Percentiles rank a stretch among this genome's conserved stretches.
Evolutionary conservation across 768 basidiomycete genomes (phyloP).

Genomic region (Agaricus subrufescens): DNA sequence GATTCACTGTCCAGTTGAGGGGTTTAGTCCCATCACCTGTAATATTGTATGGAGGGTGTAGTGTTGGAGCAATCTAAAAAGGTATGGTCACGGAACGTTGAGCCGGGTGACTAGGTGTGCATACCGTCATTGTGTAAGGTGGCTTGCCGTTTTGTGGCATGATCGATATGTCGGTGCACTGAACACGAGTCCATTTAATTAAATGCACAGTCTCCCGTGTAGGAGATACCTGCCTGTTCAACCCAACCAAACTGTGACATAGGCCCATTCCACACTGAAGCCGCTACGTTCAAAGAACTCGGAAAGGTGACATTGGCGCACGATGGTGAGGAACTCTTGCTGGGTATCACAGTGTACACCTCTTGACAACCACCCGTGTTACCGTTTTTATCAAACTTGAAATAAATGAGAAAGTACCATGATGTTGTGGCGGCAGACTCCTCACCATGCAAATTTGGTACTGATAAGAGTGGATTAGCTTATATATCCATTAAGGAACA

Average conservation of each 20-base stretch:
- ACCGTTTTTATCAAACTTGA: conserved; percentile 51
- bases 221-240: conserved; percentile 34
- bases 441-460: conserved; percentile 68
- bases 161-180: conserved; percentile 58
- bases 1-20: conserved; percentile 55
- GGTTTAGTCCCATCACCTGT: conserved; percentile 35
- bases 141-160: conserved; percentile 53
- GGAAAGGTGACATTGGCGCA: conserved; percentile 51
- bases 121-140: conserved; percentile 53
- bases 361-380: conserved; percentile 60
- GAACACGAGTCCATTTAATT: neutral
- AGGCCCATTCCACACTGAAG: conserved; percentile 39
- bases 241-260: conserved; percentile 59
- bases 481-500: neutral
- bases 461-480: conserved; percentile 20
- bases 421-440: neutral
- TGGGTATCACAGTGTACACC: conserved; percentile 50
- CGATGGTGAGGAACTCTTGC: conserved; percentile 26
- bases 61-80: conserved; percentile 48
- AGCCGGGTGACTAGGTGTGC: conserved; percentile 12
- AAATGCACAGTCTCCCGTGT: neutral
- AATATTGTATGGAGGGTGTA: conserved; percentile 59
- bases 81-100: neutral
- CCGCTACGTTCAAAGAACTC: conserved; percentile 38
- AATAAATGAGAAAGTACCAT: neutral